phyloP scores from a whole-genome alignment of 2,329 filamentous ascomycete species.

The Fusarium concolor region DNA sequence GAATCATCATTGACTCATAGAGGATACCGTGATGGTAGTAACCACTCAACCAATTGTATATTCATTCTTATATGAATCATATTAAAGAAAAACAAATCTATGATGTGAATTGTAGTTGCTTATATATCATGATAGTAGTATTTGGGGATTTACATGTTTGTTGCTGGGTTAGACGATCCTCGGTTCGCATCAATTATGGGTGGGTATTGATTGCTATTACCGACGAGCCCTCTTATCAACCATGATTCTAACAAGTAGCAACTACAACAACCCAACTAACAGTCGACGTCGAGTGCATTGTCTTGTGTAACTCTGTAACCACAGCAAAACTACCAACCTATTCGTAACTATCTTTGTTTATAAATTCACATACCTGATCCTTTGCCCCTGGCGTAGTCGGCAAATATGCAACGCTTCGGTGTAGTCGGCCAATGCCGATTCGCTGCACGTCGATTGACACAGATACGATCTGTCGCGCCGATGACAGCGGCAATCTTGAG shows the following conservation, averaged over 20 bases:
- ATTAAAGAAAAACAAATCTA: background rate
- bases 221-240: slow-evolving; percentile 39
- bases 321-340: background rate
- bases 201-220: slow-evolving; percentile 32
- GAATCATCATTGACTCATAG: slow-evolving; percentile 39
- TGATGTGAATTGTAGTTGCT: background rate
- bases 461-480: slow-evolving; percentile 30
- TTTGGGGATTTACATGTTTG: background rate
- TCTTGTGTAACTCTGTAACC: background rate
- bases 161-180: slow-evolving; percentile 28
- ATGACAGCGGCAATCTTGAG: slow-evolving; percentile 16
- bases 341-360: background rate
- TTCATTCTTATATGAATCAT: background rate
- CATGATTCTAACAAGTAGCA: slow-evolving; percentile 25
- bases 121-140: background rate
- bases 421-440: slow-evolving; percentile 44
- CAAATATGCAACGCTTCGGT: slow-evolving; percentile 43
- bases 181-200: slow-evolving; percentile 35
- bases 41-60: slow-evolving; percentile 49
- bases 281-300: background rate
- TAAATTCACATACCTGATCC: background rate
- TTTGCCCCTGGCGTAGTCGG: background rate
- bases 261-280: slow-evolving; percentile 3
- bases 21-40: slow-evolving; percentile 37
- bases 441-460: slow-evolving; percentile 39